Conservation (phyloP, 2,329 filamentous ascomycete genomes). For the Fusarium luffae region DNA sequence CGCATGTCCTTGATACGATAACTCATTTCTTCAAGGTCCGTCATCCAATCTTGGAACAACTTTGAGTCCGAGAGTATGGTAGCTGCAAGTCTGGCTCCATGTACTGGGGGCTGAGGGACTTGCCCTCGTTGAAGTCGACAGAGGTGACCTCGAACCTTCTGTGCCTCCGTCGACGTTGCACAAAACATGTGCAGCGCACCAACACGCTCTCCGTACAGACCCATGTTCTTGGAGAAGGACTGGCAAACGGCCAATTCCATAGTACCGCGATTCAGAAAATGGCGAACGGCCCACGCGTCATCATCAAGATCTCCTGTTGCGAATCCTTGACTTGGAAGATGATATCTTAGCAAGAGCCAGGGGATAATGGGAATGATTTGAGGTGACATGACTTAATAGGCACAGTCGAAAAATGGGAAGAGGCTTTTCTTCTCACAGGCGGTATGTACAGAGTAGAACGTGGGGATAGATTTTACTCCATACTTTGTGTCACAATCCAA, state of each 20-base stretch:
- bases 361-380: background rate
- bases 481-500: no score
- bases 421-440: background rate
- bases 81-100: background rate
- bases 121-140: background rate
- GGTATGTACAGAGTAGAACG: no score
- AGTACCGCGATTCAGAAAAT: background rate
- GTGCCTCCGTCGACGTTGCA: background rate
- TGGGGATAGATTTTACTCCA: no score
- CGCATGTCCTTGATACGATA: background rate
- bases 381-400: background rate
- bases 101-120: background rate
- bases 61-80: background rate
- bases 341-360: background rate
- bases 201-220: background rate
- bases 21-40: background rate
- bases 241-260: background rate
- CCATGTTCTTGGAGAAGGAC: constrained; percentile 2
- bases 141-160: background rate
- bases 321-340: background rate
- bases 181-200: background rate
- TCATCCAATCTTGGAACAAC: background rate
- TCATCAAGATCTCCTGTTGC: background rate
- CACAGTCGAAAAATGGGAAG: constrained; percentile 1
- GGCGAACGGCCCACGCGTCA: background rate